Evolutionary conservation across 306 rosid genomes (phyloP).

Genomic region (Prunus mume): DNA sequence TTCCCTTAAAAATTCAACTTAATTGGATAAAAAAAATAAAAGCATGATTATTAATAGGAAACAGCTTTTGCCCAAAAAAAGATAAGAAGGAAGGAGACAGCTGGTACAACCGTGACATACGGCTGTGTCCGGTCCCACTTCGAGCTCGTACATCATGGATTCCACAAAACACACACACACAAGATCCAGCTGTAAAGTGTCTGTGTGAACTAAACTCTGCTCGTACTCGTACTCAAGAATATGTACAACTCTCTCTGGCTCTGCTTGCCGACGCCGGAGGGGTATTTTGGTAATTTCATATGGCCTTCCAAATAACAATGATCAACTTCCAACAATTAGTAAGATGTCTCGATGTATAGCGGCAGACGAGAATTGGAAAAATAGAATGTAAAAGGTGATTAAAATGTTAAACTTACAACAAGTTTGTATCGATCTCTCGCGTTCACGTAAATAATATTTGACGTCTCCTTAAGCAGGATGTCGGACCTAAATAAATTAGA

Average conservation of each 20-base stretch:
- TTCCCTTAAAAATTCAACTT: neutral
- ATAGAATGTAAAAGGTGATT: too few species aligned
- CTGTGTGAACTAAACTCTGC: neutral
- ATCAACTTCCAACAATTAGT: too few species aligned
- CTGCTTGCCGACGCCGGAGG: neutral
- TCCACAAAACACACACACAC: neutral
- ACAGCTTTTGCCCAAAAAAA: too few species aligned
- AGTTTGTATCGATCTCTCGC: too few species aligned
- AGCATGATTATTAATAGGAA: neutral
- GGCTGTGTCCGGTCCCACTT: constrained; percentile 25
- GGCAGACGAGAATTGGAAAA: too few species aligned
- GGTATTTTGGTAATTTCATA: neutral
- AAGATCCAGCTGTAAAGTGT: neutral
- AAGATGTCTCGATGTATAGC: too few species aligned
- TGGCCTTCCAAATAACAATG: too few species aligned
- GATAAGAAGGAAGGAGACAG: constrained; percentile 30
- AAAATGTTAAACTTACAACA: too few species aligned
- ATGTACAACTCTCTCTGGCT: neutral
- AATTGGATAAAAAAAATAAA: neutral
- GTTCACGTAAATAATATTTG: too few species aligned
- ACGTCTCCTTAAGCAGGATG: too few species aligned
- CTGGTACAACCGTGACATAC: constrained; percentile 22
- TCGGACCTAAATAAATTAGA: too few species aligned
- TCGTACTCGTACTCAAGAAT: neutral
- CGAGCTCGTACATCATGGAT: constrained; percentile 28